Base-by-base conservation (phyloP, 192 early-diverging fungal genomes). In the Linderina pennispora region DNA sequence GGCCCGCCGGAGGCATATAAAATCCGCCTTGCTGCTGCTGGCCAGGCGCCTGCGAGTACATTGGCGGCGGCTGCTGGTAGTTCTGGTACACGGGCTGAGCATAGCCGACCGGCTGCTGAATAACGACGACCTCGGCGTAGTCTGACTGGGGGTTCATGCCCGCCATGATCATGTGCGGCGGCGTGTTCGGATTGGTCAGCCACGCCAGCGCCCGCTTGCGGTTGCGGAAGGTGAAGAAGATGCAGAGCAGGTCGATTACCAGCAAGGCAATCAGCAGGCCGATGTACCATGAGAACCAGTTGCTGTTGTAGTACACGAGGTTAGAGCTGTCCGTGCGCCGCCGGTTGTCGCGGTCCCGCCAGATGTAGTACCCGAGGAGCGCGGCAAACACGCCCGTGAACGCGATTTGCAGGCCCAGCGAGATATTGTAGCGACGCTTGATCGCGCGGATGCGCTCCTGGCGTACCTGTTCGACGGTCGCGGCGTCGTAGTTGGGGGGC, bases 211-310 rank as follows among this genome's bases (percentile, higher is more conserved):
- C 46, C 8, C 41, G 50, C 26, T 43, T 9, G 42, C 41, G 54
- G 37, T 55, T 54, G 39, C 59, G 55, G 46, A 58, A 46, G 19
- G 55, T 58, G 28, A 53, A 70, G n/a, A 54, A 50, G 1, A 62
- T 48, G 15, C 55, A 40, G 35, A 70, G 43, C 33, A 50, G 37
- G 42, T 70, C 56, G 13, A 70, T 19, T n/a, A 54, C 59, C n/a
- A 70, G 60, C 45, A 70, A 48, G 11, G 50, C 66, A 33, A 70
- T 61, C 10, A 70, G 60, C 41, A 70, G 60, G 3, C 66, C 60
- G 18, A 70, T 62, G 36, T 70, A 70, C 66, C 66, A 70, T 16
- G 31, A 44, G 51, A 62, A 62, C 66, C 66, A 70, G 40, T 50
- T 40, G 28, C 36, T 24, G 47, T 38, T 40, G 35, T 54, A 57